Evolutionary conservation across 148 eudicot species (phyloP), one percentile per base, ranked within the genome.

Genomic region (Drosera capensis): DNA sequence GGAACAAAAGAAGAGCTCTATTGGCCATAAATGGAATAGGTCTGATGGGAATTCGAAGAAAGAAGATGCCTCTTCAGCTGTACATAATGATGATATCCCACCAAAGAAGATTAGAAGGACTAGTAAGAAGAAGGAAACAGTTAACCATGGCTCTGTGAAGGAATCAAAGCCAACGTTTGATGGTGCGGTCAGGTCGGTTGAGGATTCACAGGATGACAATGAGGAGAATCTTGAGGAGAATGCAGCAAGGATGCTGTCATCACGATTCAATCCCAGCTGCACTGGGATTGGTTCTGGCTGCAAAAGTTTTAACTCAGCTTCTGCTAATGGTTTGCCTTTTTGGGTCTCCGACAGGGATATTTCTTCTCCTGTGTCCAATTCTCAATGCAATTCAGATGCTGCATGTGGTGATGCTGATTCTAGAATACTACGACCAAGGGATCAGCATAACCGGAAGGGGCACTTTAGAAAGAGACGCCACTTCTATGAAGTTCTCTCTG

Each of bases 161-260:
- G 74, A 70, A 44, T 51, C 45, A 43, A 69, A 59, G 45, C 69
- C 67, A 39, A 31, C 63, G 14, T 70, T 25, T 17, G 60, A 60
- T 19, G 52, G 61, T 48, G 37, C 68, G 18, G 43, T 47, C 22
- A 64, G 56, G 56, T 22, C 19, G 21, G 29, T n/a, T 53, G 63
- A 46, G 34, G 77, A 55, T 52, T 59, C 62, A 31, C 67, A 25
- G 37, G 70, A 62, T 2, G 92, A 85, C 45, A 80, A 92, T 56
- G 99, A 88, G 67, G 86, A 80, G 58, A 88, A 86, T 43, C 94
- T 92, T 26, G 99, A 92, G 63, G 78, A 63, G 55, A 92, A 92
- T 74, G 99, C 99, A 13, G 95, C 95, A 5, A 82, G 72, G 68
- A 92, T 92, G 99, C 99, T 92, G 28, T 92, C 99, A 19, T 92